A percentile compares a stretch with the other conserved stretches of the same genome.
These are phyloP conservation scores for Epicoccum nigrum DNA, from an alignment of 2,329 filamentous ascomycete species.

Conservation along the genomic window DNA sequence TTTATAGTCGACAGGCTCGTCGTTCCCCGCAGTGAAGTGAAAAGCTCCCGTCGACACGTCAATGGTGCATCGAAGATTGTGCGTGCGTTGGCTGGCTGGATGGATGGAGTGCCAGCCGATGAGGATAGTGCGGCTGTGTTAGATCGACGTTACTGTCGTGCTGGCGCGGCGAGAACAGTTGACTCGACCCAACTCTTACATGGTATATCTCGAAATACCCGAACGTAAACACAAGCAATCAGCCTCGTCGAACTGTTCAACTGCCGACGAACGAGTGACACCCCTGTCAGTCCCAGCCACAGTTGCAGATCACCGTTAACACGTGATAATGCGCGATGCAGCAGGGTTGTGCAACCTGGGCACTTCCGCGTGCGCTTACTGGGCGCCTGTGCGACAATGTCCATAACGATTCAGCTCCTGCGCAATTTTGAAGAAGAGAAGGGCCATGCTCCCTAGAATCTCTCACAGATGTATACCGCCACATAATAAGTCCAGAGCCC, in stretches of 20 bases:
- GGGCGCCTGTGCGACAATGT: conserved; percentile 21
- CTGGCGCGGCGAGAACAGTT: neutral
- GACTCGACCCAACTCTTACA: neutral
- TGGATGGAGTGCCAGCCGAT: neutral
- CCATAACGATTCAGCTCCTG: neutral
- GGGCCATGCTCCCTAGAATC: neutral
- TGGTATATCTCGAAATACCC: neutral
- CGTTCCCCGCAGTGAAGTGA: conserved; percentile 15
- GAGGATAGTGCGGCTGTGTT: neutral
- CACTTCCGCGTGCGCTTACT: conserved; percentile 15
- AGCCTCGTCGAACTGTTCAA: neutral
- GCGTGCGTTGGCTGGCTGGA: conserved; percentile 2
- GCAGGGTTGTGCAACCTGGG: conserved; percentile 23
- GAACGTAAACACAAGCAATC: neutral
- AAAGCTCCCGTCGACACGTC: conserved; percentile 19
- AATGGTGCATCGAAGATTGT: conserved; percentile 15
- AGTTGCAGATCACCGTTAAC: conserved; percentile 16
- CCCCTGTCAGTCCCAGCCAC: conserved; percentile 8
- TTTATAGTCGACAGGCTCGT: conserved; percentile 20
- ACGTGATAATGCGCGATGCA: conserved; percentile 38
- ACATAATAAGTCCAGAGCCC: too few species aligned
- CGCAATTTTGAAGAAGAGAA: neutral
- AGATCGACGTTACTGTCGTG: conserved; percentile 2
- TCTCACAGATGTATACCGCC: too few species aligned
- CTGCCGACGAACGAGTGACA: neutral